These are phyloP conservation scores for Pseudopyricularia javanii DNA, from an alignment of 2,329 filamentous ascomycete species.

Conservation along the genomic window DNA sequence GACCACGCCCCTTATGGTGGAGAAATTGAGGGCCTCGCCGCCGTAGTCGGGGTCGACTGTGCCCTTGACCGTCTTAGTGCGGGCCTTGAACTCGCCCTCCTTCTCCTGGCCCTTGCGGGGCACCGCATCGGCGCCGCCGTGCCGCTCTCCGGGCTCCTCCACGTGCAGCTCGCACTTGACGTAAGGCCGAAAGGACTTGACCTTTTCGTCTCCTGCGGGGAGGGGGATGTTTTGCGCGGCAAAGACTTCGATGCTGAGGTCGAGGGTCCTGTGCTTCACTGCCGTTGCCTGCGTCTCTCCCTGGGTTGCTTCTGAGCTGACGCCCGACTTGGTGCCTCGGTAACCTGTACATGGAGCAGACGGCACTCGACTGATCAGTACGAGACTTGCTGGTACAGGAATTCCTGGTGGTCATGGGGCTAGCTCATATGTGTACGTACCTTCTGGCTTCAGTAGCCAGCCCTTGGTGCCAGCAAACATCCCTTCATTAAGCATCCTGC, in stretches of 20 bases:
- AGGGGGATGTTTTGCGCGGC: constrained; percentile 68
- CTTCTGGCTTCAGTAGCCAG: constrained; percentile 74
- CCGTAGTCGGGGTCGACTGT: constrained; percentile 45
- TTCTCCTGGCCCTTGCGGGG: constrained; percentile 32
- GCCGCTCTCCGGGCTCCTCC: constrained; percentile 32
- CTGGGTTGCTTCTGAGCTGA: constrained; percentile 16
- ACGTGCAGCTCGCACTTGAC: constrained; percentile 76
- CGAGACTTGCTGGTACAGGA: not conserved
- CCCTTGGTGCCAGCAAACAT: constrained; percentile 81
- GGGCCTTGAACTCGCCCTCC: constrained; percentile 38
- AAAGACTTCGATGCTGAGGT: constrained; percentile 60
- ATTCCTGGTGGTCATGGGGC: not conserved
- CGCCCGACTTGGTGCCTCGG: constrained; percentile 19
- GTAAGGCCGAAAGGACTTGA: constrained; percentile 60
- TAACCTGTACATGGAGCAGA: constrained; percentile 16
- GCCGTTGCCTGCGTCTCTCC: constrained; percentile 11
- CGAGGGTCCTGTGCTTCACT: constrained; percentile 44
- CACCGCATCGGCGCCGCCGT: constrained; percentile 22
- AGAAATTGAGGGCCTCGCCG: constrained; percentile 45
- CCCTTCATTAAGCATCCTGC: constrained; percentile 72
- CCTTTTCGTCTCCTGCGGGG: constrained; percentile 36
- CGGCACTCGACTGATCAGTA: not conserved
- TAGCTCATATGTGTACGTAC: not conserved
- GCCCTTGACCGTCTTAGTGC: constrained; percentile 45
- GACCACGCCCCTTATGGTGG: constrained; percentile 40